Percentiles rank a stretch among this genome's conserved stretches.
Conservation (phyloP, 164 flowering plant genomes). For the Berberis vulgaris region DNA sequence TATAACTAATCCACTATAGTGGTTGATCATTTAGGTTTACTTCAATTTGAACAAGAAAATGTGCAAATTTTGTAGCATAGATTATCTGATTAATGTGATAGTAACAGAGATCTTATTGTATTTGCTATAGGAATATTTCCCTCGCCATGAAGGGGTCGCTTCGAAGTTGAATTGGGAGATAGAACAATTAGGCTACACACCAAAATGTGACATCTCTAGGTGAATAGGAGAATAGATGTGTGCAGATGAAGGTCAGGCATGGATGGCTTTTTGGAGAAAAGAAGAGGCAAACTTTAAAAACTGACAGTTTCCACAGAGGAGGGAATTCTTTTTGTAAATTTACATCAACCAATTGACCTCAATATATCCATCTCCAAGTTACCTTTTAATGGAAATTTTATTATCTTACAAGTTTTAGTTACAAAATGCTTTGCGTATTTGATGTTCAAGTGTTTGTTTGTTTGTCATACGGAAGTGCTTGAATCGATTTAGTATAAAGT, state of each 20-base stretch:
- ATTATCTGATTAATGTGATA: too few species aligned
- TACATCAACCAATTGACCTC: conserved; percentile 20
- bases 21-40: too few species aligned
- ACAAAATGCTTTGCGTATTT: too few species aligned
- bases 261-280: conserved; percentile 18
- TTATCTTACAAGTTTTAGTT: too few species aligned
- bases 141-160: conserved; percentile 74
- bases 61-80: too few species aligned
- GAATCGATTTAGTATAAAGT: too few species aligned
- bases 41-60: too few species aligned
- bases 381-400: too few species aligned
- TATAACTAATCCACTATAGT: background rate
- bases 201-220: conserved; percentile 48
- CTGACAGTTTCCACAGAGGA: conserved; percentile 14
- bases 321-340: conserved; percentile 34
- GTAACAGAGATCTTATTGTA: too few species aligned
- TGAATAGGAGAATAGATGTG: conserved; percentile 16
- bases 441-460: too few species aligned
- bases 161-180: conserved; percentile 79
- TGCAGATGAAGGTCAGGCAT: conserved; percentile 10
- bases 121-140: conserved; percentile 64
- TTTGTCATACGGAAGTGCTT: too few species aligned
- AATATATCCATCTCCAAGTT: conserved; percentile 24
- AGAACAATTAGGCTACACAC: conserved; percentile 60
- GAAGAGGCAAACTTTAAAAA: conserved; percentile 23